Evolutionary conservation across 495 filamentous ascomycete species (phyloP), one percentile per base, ranked within the genome.

Genomic region (Aspergillus cavernicola): DNA sequence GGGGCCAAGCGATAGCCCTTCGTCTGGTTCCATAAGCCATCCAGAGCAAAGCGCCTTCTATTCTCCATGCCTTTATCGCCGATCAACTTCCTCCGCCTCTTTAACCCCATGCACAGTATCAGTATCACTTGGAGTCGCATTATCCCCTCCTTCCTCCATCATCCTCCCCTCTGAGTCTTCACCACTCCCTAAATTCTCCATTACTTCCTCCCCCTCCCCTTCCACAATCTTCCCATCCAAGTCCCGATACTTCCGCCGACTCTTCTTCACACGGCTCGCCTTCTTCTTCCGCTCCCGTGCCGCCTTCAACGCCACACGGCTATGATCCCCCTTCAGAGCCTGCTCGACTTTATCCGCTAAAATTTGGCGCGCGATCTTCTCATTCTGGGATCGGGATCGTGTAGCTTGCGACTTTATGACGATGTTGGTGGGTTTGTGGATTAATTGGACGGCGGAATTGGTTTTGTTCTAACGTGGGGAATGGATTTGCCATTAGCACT

Each of bases 391-490:
- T 29, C 89, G 84, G 0, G 88, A 93, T 16, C 93, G 85, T 4
- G 95, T 97, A 6, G 84, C 89, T 69, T 98, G 93, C 35, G 79
- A 91, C 68, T 98, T 98, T 10, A 97, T 75, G 19, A 97, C 91
- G 23, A 96, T 71, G 42, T 92, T 92, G 8, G 90, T 92, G 12
- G 92, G 89, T 18, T 88, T 70, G 71, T 98, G 93, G 51, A 83
- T 92, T 22, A 98, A 78, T 64, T 98, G 95, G 33, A 97, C 93
- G 40, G 93, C 93, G 8, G 89, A 97, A 57, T 84, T 85, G 19
- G 93, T 97, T 85, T 98, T 98, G 74, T 98, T 98, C 88, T 9
- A 39, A n/a, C n/a, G n/a, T n/a, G n/a, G n/a, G n/a, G n/a, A n/a
- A n/a, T n/a, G n/a, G n/a, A n/a, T n/a, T n/a, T n/a, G n/a, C n/a